phyloP scores from a whole-genome alignment of 805 yeast genomes.

The Metschnikowia baotianmanensis region DNA sequence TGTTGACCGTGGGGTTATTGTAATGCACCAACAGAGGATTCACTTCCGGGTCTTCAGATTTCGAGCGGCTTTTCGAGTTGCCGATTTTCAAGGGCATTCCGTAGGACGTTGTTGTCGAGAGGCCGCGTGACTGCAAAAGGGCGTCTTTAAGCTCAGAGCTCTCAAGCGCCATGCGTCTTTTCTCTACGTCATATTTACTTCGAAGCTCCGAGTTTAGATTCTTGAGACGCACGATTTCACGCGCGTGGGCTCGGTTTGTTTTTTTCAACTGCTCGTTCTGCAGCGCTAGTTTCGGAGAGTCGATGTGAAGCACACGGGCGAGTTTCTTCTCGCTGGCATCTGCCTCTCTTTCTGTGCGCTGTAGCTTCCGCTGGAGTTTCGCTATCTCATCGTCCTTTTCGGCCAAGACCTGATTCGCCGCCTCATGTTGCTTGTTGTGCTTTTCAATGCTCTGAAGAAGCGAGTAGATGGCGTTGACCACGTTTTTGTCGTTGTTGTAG shows the following conservation, averaged over 20 bases:
- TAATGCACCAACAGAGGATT: conserved; percentile 14
- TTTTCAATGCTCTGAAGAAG: conserved; percentile 32
- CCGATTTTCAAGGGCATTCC: conserved; percentile 23
- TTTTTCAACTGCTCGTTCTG: conserved; percentile 15
- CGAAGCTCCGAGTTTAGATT: conserved; percentile 30
- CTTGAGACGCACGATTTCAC: conserved; percentile 30
- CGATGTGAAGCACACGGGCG: conserved; percentile 17
- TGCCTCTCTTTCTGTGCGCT: conserved; percentile 22
- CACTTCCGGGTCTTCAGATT: background rate
- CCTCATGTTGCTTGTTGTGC: conserved; percentile 30
- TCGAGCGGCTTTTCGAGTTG: conserved; percentile 3
- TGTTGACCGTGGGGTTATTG: conserved; percentile 33
- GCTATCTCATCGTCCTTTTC: conserved; percentile 31
- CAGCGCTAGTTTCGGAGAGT: conserved; percentile 18
- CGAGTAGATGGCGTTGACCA: conserved; percentile 38
- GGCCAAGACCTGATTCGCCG: conserved; percentile 27
- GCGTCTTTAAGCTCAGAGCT: conserved; percentile 34
- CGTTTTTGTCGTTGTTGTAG: conserved; percentile 37
- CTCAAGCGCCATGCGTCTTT: conserved; percentile 32
- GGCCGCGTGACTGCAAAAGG: conserved; percentile 32
- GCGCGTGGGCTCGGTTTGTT: conserved; percentile 26
- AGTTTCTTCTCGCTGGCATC: conserved; percentile 20
- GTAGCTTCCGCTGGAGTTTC: conserved; percentile 23
- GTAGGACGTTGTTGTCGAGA: conserved; percentile 28
- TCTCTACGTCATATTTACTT: conserved; percentile 34